Base-by-base conservation (phyloP, 805 yeast species). In the Candida pseudoglaebosa region DNA sequence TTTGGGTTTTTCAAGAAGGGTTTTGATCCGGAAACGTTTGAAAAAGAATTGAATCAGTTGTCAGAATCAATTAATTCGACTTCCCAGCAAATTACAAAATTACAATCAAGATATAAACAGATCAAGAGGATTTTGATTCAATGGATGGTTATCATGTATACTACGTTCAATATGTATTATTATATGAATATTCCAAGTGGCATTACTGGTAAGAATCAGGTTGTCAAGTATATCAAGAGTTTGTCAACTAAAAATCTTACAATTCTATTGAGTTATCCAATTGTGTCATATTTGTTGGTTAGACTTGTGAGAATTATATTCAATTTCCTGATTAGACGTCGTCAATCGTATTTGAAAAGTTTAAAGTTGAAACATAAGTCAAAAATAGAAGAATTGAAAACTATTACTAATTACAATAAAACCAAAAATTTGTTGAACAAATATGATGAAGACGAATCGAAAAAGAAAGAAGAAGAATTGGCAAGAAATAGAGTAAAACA, bases 391-490 rank as follows among this genome's bases (percentile, higher is more conserved):
- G 84, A 80, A 44, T 65, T 84, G 59, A 85, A 85, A 59, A 67
- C 73, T 40, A 71, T 77, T 52, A 84, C 95, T 12, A 83, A 85
- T 47, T 91, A 78, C 57, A 75, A 83, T 50, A 72, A 81, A 10
- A 85, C 96, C 1, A 80, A 79, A 57, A 79, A 83, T n/a, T 68
- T 90, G 33, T 62, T 90, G 32, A 75, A 73, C 37, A 71, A 89
- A 50, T 89, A 57, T 36, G 69, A 52, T 21, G 45, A 45, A 16
- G 24, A 39, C 15, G 39, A 38, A 15, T 30, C 17, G 24, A 18
- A 20, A n/a, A 26, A 22, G 14, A 9, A 26, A 14, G 28, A 6
- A 3, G 24, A 7, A 32, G 10, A 3, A 15, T 13, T 10, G 5
- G 16, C 28, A 19, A 10, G 31, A 17, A 14, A 18, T 20, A 34